A percentile compares a stretch with the other conserved stretches of the same genome.
phyloP scores from a whole-genome alignment of 208 protist genomes.

The Paratrypanosoma confusum region DNA sequence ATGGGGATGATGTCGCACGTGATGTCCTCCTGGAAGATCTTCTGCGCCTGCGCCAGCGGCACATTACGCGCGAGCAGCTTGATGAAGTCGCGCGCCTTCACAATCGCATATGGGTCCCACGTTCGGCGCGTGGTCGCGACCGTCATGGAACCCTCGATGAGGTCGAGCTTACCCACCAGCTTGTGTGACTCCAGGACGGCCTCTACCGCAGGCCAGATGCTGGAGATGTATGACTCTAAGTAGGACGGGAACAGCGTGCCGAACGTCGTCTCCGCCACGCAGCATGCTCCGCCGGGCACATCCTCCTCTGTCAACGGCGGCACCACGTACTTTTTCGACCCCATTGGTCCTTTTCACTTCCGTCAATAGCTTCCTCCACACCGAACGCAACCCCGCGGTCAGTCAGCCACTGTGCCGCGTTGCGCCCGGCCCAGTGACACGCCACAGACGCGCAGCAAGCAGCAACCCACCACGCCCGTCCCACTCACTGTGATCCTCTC shows the following conservation, averaged over 20 bases:
- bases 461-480: no score
- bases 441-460: no score
- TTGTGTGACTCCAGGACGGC: conserved; percentile 86
- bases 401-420: no score
- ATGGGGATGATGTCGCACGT: conserved; percentile 99
- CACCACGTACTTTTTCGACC: conserved; percentile 77
- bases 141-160: conserved; percentile 96
- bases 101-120: conserved; percentile 98
- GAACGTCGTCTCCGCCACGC: conserved; percentile 93
- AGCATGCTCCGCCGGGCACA: conserved; percentile 81
- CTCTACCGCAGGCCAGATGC: conserved; percentile 91
- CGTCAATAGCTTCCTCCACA: no score
- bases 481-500: no score
- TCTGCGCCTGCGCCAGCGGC: conserved; percentile 93
- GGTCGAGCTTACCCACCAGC: conserved; percentile 92
- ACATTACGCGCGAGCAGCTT: conserved; percentile 96
- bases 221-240: conserved; percentile 95
- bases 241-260: conserved; percentile 98
- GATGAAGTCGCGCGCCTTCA: conserved; percentile 98
- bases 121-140: conserved; percentile 97
- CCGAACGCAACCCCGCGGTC: no score
- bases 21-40: conserved; percentile 96
- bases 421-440: no score
- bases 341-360: no score
- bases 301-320: conserved; percentile 74